Evolutionary conservation across 805 yeast genomes (phyloP), one percentile per base, ranked within the genome.

Genomic region (Yarrowia keelungensis): DNA sequence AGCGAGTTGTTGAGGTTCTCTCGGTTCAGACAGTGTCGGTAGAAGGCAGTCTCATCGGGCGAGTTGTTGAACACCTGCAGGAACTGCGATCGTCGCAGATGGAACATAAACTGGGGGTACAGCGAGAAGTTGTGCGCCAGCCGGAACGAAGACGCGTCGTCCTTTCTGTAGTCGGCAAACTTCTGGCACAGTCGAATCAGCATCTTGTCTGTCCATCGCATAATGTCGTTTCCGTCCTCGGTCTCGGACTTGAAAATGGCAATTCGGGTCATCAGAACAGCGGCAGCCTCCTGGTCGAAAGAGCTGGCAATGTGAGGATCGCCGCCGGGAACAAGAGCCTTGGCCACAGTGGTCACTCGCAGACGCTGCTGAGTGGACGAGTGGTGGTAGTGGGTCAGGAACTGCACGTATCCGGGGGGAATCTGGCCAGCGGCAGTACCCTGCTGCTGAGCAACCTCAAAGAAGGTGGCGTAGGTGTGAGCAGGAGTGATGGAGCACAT

Each of bases 271-370:
- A 92, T 87, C 70, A 91, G 80, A 0, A 91, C 97, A 22, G 96
- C 93, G 3, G 97, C 97, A n/a, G 97, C 97, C 79, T 93, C 97
- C 81, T 93, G 97, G 79, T 93, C 98, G 77, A 93, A 93, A 5
- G 93, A 82, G 32, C 78, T 78, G 9, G 83, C 80, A 69, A 85
- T 79, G 36, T 80, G 81, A 38, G 86, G 81, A 54, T 81, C 81
- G 38, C 85, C 85, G 58, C 83, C 80, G 68, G 86, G 84, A 15
- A 69, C 64, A 59, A 84, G 74, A 69, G 79, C 80, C 47, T 84
- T 80, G 10, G 83, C 83, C 19, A 93, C 84, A 1, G 97, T 93
- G 19, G 98, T 93, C 54, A 93, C 97, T 76, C 97, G 86, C 64
- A 90, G 81, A 77, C 97, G 85, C 74, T 86, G 88, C 14, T 91